These are phyloP conservation scores for Pseudonectria foliicola DNA, from an alignment of 2,329 filamentous ascomycete genomes.

Conservation along the genomic window DNA sequence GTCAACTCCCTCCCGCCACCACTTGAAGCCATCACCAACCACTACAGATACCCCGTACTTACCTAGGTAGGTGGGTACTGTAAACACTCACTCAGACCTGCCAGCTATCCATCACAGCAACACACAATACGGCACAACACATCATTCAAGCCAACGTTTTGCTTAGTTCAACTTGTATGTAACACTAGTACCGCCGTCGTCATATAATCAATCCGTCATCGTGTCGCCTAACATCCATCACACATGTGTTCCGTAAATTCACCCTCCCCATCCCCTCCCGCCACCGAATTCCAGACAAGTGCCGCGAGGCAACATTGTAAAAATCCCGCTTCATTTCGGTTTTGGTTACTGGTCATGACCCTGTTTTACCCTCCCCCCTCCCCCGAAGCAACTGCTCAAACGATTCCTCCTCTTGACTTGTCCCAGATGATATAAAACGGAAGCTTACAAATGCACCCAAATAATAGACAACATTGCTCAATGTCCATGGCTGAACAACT, in stretches of 20 bases:
- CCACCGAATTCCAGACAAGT: constrained; percentile 24
- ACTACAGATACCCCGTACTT: no score
- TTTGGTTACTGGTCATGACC: constrained; percentile 2
- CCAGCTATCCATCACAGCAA: no score
- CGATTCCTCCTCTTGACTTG: not conserved
- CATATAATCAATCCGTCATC: not conserved
- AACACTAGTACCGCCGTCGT: not conserved
- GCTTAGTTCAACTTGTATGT: not conserved
- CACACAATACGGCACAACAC: no score
- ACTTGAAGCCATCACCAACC: constrained; percentile 9
- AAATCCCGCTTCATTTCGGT: constrained; percentile 17
- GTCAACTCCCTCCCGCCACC: not conserved
- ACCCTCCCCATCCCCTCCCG: not conserved
- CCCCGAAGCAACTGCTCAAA: not conserved
- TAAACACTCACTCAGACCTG: no score
- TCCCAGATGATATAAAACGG: no score
- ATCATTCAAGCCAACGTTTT: no score
- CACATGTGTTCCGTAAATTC: not conserved
- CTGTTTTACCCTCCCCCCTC: constrained; percentile 10
- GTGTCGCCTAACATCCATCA: not conserved
- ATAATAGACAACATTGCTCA: not conserved
- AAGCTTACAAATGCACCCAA: not conserved
- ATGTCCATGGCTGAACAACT: no score
- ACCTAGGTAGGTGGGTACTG: no score
- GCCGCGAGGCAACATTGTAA: constrained; percentile 44